phyloP scores from a whole-genome alignment of 495 filamentous ascomycete species.

The Penicillium cinerascens region DNA sequence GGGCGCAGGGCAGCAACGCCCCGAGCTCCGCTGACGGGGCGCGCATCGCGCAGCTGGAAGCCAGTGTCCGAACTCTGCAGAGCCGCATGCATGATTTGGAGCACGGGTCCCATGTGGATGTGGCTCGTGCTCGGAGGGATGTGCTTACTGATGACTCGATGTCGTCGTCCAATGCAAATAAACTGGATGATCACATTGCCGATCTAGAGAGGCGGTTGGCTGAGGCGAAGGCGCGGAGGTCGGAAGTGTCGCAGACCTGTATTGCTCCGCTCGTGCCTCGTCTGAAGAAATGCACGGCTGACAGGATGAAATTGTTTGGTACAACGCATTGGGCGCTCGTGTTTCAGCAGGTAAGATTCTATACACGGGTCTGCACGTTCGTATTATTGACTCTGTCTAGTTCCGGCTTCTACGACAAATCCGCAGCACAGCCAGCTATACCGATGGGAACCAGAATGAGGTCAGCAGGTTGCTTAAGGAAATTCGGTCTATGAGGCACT shows the following conservation, averaged over 20 bases:
- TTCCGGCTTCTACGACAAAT: constrained; percentile 15
- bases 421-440: constrained; percentile 7
- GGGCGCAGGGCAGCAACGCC: neutral
- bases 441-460: constrained; percentile 11
- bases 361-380: neutral
- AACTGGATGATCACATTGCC: neutral
- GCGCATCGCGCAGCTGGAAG: constrained; percentile 14
- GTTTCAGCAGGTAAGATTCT: constrained; percentile 33
- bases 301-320: constrained; percentile 38
- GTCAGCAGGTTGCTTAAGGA: constrained; percentile 30
- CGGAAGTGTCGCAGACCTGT: constrained; percentile 7
- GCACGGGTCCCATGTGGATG: neutral
- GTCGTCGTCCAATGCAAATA: neutral
- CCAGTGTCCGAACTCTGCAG: constrained; percentile 15
- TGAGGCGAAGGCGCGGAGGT: neutral
- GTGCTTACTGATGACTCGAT: neutral
- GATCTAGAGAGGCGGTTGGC: neutral
- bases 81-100: constrained; percentile 15
- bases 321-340: constrained; percentile 42
- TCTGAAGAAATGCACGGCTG: constrained; percentile 7
- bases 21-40: neutral
- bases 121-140: neutral
- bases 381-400: neutral
- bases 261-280: constrained; percentile 16
- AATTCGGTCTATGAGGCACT: constrained; percentile 16